A percentile compares a stretch with the other conserved stretches of the same genome.
Evolutionary conservation across 768 basidiomycete species (phyloP).

Genomic region (Guyanaporus albipodus): DNA sequence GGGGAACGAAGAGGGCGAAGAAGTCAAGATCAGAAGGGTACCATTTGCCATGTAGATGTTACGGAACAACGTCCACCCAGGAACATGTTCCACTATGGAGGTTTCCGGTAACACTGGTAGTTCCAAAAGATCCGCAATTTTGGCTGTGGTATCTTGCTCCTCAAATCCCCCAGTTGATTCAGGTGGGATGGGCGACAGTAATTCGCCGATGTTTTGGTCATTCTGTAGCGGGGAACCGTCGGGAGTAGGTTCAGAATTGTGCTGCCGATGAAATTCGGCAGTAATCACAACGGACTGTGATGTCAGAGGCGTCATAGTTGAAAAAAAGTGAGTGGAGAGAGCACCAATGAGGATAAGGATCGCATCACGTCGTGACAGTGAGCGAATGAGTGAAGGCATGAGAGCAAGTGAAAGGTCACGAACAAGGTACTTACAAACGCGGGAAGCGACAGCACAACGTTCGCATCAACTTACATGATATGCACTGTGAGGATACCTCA

Average conservation of each 20-base stretch:
- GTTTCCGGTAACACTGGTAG: conserved; percentile 44
- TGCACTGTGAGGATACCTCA: too few species aligned
- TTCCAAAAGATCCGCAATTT: conserved; percentile 1
- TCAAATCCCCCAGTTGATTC: neutral
- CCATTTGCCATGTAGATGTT: conserved; percentile 85
- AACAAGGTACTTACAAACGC: neutral
- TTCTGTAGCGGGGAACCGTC: conserved; percentile 1
- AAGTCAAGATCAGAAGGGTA: conserved; percentile 67
- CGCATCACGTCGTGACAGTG: conserved; percentile 53
- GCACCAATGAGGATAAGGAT: conserved; percentile 58
- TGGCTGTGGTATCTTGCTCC: neutral
- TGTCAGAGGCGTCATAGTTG: conserved; percentile 34
- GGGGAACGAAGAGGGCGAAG: conserved; percentile 43
- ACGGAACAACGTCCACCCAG: conserved; percentile 82
- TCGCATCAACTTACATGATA: too few species aligned
- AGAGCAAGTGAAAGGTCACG: neutral
- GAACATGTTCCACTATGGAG: conserved; percentile 57
- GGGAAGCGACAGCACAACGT: too few species aligned
- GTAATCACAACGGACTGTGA: conserved; percentile 33
- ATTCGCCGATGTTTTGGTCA: conserved; percentile 4
- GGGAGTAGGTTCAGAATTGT: neutral
- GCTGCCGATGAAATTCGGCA: conserved; percentile 12
- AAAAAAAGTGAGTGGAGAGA: conserved; percentile 50
- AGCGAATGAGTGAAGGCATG: conserved; percentile 38
- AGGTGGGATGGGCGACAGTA: neutral